Conservation (phyloP, 192 early-diverging fungal species). For the Entomortierella beljakovae region DNA sequence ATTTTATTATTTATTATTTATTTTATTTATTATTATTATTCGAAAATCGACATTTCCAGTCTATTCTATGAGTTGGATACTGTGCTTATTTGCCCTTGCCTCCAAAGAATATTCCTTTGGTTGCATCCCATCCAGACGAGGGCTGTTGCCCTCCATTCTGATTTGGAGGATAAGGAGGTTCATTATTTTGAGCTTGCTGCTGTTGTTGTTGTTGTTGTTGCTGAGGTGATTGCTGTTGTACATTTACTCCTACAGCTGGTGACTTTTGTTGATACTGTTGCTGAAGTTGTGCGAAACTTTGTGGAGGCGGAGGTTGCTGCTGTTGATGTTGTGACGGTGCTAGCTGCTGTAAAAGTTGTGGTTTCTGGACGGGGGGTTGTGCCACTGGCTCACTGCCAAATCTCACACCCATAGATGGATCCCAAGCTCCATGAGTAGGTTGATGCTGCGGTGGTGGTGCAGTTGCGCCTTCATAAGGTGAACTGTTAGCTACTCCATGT, state of each 20-base stretch:
- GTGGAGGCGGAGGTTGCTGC: neutral
- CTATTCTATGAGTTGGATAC: no score
- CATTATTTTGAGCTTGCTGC: conserved; percentile 6
- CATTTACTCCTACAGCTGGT: conserved; percentile 5
- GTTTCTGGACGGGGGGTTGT: neutral
- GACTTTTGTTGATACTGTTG: conserved; percentile 39
- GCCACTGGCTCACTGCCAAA: conserved; percentile 14
- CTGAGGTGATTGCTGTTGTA: neutral
- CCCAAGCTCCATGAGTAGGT: conserved; percentile 26
- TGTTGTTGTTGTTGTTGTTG: no score
- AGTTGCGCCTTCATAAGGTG: conserved; percentile 30
- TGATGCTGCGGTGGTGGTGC: conserved; percentile 15
- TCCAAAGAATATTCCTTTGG: conserved; percentile 42
- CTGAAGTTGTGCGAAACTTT: conserved; percentile 35
- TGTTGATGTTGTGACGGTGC: neutral
- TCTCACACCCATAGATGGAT: conserved; percentile 22
- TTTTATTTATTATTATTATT: no score
- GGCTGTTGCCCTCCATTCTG: no score
- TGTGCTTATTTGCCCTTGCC: no score
- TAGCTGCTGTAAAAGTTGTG: neutral
- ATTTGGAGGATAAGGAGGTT: conserved; percentile 2
- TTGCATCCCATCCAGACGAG: conserved; percentile 24
- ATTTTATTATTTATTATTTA: no score
- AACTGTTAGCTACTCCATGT: conserved; percentile 11
- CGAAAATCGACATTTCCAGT: no score